These are phyloP conservation scores for Diaporthe sp. DNA, from an alignment of 2,329 filamentous ascomycete species.

Conservation along the genomic window DNA sequence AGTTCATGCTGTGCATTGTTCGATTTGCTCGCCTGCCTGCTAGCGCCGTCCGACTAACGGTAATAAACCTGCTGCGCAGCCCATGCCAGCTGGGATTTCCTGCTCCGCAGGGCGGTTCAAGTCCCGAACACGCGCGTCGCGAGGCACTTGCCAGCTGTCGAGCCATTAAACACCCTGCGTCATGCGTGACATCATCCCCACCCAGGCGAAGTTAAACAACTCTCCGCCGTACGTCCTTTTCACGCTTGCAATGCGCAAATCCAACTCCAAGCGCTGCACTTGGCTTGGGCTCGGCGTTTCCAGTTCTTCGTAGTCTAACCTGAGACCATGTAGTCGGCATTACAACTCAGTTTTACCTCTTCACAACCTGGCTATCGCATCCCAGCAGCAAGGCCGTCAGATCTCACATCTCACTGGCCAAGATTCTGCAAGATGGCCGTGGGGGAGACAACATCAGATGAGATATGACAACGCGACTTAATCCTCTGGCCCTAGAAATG, in stretches of 20 bases:
- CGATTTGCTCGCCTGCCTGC: neutral
- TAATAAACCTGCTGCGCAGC: constrained; percentile 13
- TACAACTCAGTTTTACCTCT: neutral
- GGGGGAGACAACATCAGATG: neutral
- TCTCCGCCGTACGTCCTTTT: neutral
- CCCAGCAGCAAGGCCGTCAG: neutral
- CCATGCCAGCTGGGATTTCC: constrained; percentile 12
- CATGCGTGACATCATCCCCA: constrained; percentile 29
- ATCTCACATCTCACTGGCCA: neutral
- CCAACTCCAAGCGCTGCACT: constrained; percentile 3
- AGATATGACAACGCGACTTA: neutral
- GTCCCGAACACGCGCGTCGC: constrained; percentile 19
- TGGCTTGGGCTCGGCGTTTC: constrained; percentile 15
- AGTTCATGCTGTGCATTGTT: constrained; percentile 20
- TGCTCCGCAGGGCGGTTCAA: neutral
- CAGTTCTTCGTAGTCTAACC: neutral
- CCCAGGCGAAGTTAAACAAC: constrained; percentile 1
- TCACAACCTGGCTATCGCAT: neutral
- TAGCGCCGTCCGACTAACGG: constrained; percentile 18
- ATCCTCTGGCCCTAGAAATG: neutral
- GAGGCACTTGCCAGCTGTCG: constrained; percentile 26
- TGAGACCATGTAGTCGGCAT: neutral
- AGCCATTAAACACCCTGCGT: neutral
- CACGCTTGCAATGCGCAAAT: constrained; percentile 1
- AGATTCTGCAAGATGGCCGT: neutral